A percentile compares a stretch with the other conserved stretches of the same genome.
These are phyloP conservation scores for Hypoxylon rickii DNA, from an alignment of 495 filamentous ascomycete genomes.

Conservation along the genomic window DNA sequence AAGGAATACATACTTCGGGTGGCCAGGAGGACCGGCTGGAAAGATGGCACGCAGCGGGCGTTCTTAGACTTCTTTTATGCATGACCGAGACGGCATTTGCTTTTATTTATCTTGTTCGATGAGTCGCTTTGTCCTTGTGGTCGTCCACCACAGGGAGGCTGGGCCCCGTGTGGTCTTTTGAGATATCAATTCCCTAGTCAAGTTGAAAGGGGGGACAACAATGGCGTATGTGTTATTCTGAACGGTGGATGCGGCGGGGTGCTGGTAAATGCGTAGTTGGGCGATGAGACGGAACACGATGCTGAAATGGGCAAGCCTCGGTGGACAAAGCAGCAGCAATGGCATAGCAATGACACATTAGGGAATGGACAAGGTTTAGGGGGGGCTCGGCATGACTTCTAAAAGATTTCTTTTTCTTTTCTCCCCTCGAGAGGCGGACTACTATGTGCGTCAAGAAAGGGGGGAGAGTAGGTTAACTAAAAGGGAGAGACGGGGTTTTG, in stretches of 20 bases:
- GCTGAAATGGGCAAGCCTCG: constrained; percentile 33
- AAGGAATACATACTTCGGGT: constrained; percentile 21
- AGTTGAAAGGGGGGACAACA: constrained; percentile 37
- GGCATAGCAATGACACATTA: constrained; percentile 21
- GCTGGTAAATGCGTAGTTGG: constrained; percentile 22
- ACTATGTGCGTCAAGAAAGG: constrained; percentile 27
- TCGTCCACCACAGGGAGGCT: constrained; percentile 45
- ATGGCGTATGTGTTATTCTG: constrained; percentile 48
- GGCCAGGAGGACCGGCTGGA: constrained; percentile 23
- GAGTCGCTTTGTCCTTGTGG: constrained; percentile 47
- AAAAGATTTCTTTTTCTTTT: constrained; percentile 43
- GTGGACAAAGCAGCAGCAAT: constrained; percentile 30
- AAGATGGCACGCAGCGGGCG: constrained; percentile 35
- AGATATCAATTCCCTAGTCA: constrained; percentile 39
- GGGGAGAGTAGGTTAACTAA: constrained; percentile 34
- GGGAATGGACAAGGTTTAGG: constrained; percentile 35
- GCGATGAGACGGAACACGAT: constrained; percentile 36
- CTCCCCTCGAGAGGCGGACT: constrained; percentile 29
- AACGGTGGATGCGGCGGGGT: constrained; percentile 20
- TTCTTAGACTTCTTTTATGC: constrained; percentile 55
- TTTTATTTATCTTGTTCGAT: constrained; percentile 45
- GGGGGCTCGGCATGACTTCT: constrained; percentile 39
- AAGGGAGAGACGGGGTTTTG: constrained; percentile 36
- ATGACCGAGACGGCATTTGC: constrained; percentile 49
- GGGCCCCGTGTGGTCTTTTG: constrained; percentile 40